These are phyloP conservation scores for Moesziomyces sp. DNA, from an alignment of 1,284 basidiomycete genomes.

Conservation along the genomic window DNA sequence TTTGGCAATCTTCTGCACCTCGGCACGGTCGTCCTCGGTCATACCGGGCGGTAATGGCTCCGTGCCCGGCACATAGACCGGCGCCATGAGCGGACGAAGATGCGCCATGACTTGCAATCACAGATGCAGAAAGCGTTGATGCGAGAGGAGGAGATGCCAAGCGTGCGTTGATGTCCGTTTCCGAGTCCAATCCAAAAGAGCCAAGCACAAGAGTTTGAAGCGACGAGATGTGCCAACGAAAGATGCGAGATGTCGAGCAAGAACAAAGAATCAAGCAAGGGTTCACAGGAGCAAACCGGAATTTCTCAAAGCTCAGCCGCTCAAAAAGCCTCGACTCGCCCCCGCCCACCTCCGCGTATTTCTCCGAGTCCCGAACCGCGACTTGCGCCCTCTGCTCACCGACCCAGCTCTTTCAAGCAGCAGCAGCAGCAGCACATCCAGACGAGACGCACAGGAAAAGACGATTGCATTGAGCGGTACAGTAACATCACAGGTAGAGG, in stretches of 20 bases:
- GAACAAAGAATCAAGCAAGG: too few relatives aligned
- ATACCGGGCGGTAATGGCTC: conserved; percentile 79
- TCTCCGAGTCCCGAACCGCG: conserved; percentile 9
- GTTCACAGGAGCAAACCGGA: not conserved
- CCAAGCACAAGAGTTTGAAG: too few relatives aligned
- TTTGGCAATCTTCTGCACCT: conserved; percentile 77
- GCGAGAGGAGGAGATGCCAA: too few relatives aligned
- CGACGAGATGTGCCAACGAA: too few relatives aligned
- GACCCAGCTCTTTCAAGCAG: too few relatives aligned
- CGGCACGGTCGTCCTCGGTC: conserved; percentile 80
- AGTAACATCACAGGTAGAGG: conserved; percentile 43
- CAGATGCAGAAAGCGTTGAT: too few relatives aligned
- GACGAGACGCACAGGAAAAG: too few relatives aligned
- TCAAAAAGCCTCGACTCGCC: not conserved
- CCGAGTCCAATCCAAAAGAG: too few relatives aligned
- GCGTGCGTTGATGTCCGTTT: too few relatives aligned
- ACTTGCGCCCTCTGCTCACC: too few relatives aligned
- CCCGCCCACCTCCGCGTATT: not conserved
- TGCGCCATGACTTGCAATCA: conserved; percentile 20
- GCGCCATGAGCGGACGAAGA: conserved; percentile 50
- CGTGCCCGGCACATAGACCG: conserved; percentile 68
- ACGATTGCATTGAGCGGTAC: conserved; percentile 10
- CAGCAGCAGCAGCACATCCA: too few relatives aligned
- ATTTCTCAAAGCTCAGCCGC: conserved; percentile 2
- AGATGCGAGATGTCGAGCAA: too few relatives aligned